These are phyloP conservation scores for Xerophyta viscosa DNA, from an alignment of 106 monocot species.

Conservation along the genomic window DNA sequence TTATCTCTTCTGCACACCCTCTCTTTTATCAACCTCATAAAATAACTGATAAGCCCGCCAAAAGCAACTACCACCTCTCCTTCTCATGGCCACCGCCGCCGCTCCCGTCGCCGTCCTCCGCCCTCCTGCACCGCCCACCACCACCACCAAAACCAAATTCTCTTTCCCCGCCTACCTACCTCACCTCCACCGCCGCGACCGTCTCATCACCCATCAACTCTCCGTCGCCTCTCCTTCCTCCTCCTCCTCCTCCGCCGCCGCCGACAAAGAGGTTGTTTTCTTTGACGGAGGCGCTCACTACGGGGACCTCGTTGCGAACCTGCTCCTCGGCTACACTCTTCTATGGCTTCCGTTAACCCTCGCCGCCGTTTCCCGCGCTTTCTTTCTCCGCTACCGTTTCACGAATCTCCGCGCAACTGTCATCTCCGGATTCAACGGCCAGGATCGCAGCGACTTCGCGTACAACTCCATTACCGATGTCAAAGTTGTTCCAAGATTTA, in stretches of 20 bases:
- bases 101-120: background rate
- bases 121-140: background rate
- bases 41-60: conserved; percentile 7
- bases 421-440: conserved; percentile 59
- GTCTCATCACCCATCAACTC: background rate
- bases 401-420: conserved; percentile 59
- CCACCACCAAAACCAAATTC: conserved; percentile 2
- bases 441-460: conserved; percentile 61
- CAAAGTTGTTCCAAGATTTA: conserved; percentile 58
- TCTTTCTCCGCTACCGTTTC: conserved; percentile 78
- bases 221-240: conserved; percentile 10
- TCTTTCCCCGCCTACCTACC: background rate
- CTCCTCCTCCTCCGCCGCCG: background rate
- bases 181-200: conserved; percentile 13
- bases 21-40: too few species aligned
- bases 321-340: conserved; percentile 58
- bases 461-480: conserved; percentile 46
- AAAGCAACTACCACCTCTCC: background rate
- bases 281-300: conserved; percentile 85
- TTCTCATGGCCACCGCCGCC: background rate
- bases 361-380: conserved; percentile 60
- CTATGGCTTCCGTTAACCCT: conserved; percentile 73
- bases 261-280: conserved; percentile 36
- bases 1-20: too few species aligned
- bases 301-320: conserved; percentile 63